Evolutionary conservation across 192 early-diverging fungal genomes (phyloP), one percentile per base, ranked within the genome.

Genomic region (Mortierella hygrophila): DNA sequence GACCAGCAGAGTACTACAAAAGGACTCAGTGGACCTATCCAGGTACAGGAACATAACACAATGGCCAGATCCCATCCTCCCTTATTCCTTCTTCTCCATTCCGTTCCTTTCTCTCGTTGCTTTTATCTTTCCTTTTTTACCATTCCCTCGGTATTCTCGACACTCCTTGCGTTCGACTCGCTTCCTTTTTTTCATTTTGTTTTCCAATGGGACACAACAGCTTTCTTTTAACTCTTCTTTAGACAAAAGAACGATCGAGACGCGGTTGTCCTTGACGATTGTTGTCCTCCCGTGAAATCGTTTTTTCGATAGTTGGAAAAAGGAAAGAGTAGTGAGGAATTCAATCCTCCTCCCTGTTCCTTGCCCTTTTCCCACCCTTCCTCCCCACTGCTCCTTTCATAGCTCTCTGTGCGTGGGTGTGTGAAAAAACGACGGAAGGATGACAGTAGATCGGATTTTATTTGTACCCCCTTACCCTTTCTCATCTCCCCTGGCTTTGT

Each of bases 21-120:
- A 72, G 82, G 68, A 78, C 76, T 47, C 76, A 75, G 26, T 83
- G 82, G 82, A 75, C 76, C 20, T 83, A 83, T 70, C 82, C 82
- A 78, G 82, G 82, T 83, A 83, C 69, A 73, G 70, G 70, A 71
- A 26, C 68, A 6, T 18, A 46, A 40, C 37, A 8, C 69, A 40
- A 60, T 26, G 18, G 4, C 32, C 69, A 42, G 38, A 37, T 35
- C 18, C 42, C 38, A 23, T 6, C 47, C 73, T 7, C 46, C 10
- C 49, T 23, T 35, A 35, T 35, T 52, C 46, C 32, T 15, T 2
- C 46, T 54, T n/a, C 23, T 20, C 15, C 65, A 49, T 5, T 46
- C 35, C 47, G 20, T 32, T 29, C 38, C 32, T 78, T 23, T 38
- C 29, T 21, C 46, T 32, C 46, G 3, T 46, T 52, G 1, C 7